Base-by-base conservation (phyloP, 179 eudicot genomes). In the Beta corolliflora region DNA sequence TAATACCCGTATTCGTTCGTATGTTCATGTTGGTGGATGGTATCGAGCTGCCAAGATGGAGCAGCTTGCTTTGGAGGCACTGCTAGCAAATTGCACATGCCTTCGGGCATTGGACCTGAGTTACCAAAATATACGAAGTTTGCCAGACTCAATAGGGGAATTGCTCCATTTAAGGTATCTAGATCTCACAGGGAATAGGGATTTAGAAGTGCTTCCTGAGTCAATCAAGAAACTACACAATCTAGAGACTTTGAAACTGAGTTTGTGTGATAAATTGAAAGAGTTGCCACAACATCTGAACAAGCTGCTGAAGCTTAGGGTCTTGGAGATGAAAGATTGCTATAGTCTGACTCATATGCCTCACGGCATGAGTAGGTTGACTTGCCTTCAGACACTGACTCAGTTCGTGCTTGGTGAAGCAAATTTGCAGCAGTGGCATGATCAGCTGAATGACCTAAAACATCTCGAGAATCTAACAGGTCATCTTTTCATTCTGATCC, bases 111-210 rank as follows among this genome's bases (percentile, higher is more conserved):
- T 83, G 41, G 86, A 80, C 44, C 36, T 80, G 80, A 52, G 31
- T 3, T 0, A 14, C 1, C 4, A 4, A 19, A 16, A n/a, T 4
- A 72, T 63, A 4, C 16, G 11, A 48, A 59, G 10, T 29, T 25
- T 83, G 53, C 81, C 83, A 4, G 36, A 44, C 50, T 36, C 54
- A 9, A 60, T 84, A 19, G 55, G 83, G 9, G 23, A 63, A 5
- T 19, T 84, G n/a, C 6, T 76, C 13, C 86, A 84, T 70, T 55
- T 83, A 21, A 75, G 83, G 77, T 80, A 76, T 69, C 69, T 83
- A 50, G 77, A 83, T 56, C 83, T 84, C 6, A 70, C 83, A 44
- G 2, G 5, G 0, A 76, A 64, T 23, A 2, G 0, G 1, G 1
- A 8, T 5, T 12, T 80, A 1, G 52, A 56, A 8, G 5, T 5